Evolutionary conservation across 371 early-diverging fungal genomes (phyloP), one percentile per base, ranked within the genome.

Genomic region (Saksenaea vasiformis): DNA sequence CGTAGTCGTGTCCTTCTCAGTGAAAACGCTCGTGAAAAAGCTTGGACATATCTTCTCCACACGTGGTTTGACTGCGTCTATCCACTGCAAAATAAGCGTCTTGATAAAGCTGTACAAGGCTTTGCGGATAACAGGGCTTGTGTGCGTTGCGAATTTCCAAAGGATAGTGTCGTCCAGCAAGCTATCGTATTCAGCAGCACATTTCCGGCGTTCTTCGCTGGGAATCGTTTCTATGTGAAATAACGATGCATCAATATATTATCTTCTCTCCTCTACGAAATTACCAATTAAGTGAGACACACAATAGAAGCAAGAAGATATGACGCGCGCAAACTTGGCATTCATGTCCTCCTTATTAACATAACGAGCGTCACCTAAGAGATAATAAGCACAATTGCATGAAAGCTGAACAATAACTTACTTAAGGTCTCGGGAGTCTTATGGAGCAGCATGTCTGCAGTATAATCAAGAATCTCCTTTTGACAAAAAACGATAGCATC

Each of bases 361-460:
- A 76, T 87, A 86, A 13, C 89, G 67, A 26, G 85, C 81, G 69
- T 89, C 90, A 58, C 79, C 83, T 83, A 51, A 19, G 36, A 17
- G 41, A n/a, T n/a, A n/a, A n/a, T n/a, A n/a, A n/a, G n/a, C 4
- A 1, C 37, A n/a, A 38, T n/a, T 67, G 58, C 22, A 34, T 61
- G 1, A 69, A 22, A 44, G 44, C 61, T 10, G n/a, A 44, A 27
- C 38, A 37, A 9, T 1, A 38, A 57, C 80, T 47, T 68, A 77
- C 89, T 88, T 22, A 89, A 43, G 1, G 87, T 88, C 19, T 90
- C 90, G 1, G 85, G 77, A 0, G 86, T 82, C 60, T 90, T 88
- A 31, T 71, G 70, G 5, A 87, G 64, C 13, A 88, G 55, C 54
- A 83, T 76, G 22, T 88, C 87, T 1, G 74, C 65, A 4, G 85